Percentiles rank a stretch among this genome's conserved stretches.
Conservation (phyloP, 2,329 filamentous ascomycete species). For the Calycina herbarum region DNA sequence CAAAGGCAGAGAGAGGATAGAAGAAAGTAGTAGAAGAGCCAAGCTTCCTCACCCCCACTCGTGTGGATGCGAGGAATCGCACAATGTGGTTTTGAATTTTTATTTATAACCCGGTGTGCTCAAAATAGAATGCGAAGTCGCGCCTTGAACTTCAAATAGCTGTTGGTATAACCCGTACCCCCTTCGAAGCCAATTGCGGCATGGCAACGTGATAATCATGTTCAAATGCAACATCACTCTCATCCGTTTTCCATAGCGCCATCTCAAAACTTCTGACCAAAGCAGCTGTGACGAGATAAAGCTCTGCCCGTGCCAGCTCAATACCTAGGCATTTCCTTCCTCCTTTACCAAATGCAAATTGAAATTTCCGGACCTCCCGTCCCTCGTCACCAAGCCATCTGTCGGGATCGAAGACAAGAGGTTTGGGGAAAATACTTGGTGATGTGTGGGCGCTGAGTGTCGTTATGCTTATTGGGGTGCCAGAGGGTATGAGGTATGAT, state of each 20-base stretch:
- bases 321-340: not conserved
- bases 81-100: no score
- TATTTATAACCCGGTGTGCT: no score
- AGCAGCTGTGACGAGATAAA: not conserved
- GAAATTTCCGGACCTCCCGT: not conserved
- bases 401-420: not conserved
- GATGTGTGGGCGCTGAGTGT: not conserved
- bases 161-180: not conserved
- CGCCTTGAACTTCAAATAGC: not conserved
- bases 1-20: no score
- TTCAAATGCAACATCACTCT: not conserved
- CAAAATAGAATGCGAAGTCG: not conserved
- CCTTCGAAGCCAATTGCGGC: not conserved
- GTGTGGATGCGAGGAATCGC: no score
- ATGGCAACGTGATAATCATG: not conserved
- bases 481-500: not conserved
- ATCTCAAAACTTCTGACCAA: not conserved
- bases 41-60: no score
- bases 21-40: no score
- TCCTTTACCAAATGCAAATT: not conserved
- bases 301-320: not conserved
- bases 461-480: not conserved
- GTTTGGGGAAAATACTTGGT: not conserved
- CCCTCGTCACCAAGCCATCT: not conserved
- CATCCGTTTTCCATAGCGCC: not conserved